A percentile compares a stretch with the other conserved stretches of the same genome.
These are phyloP conservation scores for Juglanconis juglandina DNA, from an alignment of 2,329 filamentous ascomycete species.

Conservation along the genomic window DNA sequence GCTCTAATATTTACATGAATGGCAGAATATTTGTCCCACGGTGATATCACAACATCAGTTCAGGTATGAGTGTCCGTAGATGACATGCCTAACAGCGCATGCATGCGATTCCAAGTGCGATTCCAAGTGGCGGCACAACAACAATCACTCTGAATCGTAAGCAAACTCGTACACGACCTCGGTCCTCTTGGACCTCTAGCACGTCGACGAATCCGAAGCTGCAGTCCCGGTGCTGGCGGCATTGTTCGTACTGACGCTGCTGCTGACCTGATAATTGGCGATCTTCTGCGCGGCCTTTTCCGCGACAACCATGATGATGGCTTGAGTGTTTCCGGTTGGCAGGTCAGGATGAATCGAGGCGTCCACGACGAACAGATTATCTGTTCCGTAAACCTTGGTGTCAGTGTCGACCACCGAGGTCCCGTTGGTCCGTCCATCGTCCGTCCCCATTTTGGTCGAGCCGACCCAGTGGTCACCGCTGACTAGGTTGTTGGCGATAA, in stretches of 20 bases:
- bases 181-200: too few species aligned
- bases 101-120: too few species aligned
- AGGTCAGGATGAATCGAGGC: slow-evolving; percentile 62
- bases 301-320: slow-evolving; percentile 37
- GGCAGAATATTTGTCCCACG: too few species aligned
- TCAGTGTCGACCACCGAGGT: slow-evolving; percentile 54
- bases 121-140: too few species aligned
- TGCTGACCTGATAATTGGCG: slow-evolving; percentile 31
- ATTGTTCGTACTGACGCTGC: too few species aligned
- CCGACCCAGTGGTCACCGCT: slow-evolving; percentile 27
- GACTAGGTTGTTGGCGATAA: slow-evolving; percentile 2
- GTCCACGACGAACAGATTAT: slow-evolving; percentile 62
- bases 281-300: slow-evolving; percentile 33
- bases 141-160: too few species aligned
- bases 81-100: too few species aligned
- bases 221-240: too few species aligned
- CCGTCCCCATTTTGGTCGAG: slow-evolving; percentile 53
- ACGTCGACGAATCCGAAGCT: too few species aligned
- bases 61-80: too few species aligned
- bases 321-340: slow-evolving; percentile 58
- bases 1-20: not conserved
- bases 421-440: slow-evolving; percentile 47
- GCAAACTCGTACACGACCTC: too few species aligned
- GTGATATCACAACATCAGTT: too few species aligned
- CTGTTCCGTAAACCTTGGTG: slow-evolving; percentile 56